phyloP scores from a whole-genome alignment of 495 filamentous ascomycete genomes.

The Echria macrotheca region DNA sequence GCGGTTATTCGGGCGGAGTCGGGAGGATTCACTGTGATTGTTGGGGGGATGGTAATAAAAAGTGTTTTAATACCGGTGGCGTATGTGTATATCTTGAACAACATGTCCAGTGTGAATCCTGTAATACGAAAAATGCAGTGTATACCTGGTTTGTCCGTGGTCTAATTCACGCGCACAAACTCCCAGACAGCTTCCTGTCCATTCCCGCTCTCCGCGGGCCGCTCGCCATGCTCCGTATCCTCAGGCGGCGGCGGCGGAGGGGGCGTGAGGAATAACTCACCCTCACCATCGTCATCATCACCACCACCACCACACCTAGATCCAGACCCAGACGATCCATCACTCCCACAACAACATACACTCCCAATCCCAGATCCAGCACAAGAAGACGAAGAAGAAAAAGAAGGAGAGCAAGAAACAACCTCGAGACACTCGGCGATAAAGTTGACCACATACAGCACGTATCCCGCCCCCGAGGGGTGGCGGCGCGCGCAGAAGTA shows the following conservation, averaged over 20 bases:
- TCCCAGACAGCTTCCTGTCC: not conserved
- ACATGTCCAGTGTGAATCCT: not conserved
- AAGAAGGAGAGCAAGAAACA: no score
- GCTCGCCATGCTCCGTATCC: no score
- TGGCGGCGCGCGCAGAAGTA: not conserved
- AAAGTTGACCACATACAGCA: not conserved
- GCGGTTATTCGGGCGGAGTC: constrained; percentile 21
- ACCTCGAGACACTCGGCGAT: not conserved
- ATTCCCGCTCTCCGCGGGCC: not conserved
- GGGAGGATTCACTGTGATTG: not conserved
- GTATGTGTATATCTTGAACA: not conserved
- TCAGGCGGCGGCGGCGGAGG: no score
- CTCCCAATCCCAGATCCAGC: not conserved
- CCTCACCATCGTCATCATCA: not conserved
- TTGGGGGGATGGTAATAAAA: not conserved
- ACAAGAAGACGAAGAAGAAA: no score
- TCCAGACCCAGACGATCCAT: not conserved
- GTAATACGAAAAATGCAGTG: not conserved
- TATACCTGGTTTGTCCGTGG: not conserved
- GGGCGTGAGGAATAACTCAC: no score
- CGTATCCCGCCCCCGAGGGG: constrained; percentile 1
- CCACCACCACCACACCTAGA: not conserved
- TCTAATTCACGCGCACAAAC: not conserved
- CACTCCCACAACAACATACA: not conserved
- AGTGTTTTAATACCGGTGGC: not conserved